Evolutionary conservation across 1,284 basidiomycete species (phyloP), one percentile per base, ranked within the genome.

Genomic region (Ustilago hordei): DNA sequence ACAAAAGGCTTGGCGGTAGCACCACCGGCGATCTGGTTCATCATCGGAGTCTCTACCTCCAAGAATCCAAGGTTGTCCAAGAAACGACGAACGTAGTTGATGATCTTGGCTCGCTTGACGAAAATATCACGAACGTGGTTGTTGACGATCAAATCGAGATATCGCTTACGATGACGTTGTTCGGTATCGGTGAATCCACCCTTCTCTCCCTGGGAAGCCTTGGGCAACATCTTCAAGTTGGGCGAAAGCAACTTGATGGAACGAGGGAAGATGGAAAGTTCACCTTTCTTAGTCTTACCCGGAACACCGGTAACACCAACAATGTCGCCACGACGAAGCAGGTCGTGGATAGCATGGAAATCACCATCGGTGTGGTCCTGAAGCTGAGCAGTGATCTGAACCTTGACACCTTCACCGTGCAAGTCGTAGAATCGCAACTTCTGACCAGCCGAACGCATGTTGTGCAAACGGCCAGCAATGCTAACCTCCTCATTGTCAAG

Each of bases 41-140:
- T 99, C 90, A 99, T 98, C 9, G 97, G 96, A 7, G 96, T 99
- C 88, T 99, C 96, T 71, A 99, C 95, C 88, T 99, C 97, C 87
- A 99, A 91, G 90, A 99, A 99, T 48, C 95, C 96, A 52, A 93
- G 91, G 82, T 90, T 89, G 87, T 98, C 95, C 70, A 99, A 88
- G 90, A 91, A 99, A 80, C 92, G 92, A 67, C 96, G 91, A 81
- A 98, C 89, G 79, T 87, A 87, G 77, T 86, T 85, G 79, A 87
- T 85, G 67, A 86, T 85, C 73, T 86, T 85, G 59, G 87, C 87
- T 72, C 96, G 92, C 60, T 93, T 93, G 88, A 97, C 89, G 87
- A 99, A 99, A 78, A 96, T 91, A 78, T 92, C 91, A 80, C 97
- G 92, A 17, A 95, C 95, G 80, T 92, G 90, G 60, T 93, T 92